Conservation (phyloP, 1,284 basidiomycete genomes). For the Waitea zeae region DNA sequence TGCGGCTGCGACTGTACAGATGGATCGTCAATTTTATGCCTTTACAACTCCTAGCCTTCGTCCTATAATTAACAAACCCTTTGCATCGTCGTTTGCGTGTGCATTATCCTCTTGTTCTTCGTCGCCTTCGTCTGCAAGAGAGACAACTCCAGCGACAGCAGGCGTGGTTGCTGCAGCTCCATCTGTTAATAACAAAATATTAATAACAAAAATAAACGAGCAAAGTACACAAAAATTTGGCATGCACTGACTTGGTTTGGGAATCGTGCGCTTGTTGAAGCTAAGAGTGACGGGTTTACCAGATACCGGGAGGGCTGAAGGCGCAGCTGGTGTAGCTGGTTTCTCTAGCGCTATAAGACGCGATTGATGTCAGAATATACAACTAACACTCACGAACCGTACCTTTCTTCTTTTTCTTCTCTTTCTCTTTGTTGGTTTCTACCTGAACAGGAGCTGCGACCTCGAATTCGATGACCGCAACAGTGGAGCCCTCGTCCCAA, state of each 20-base stretch:
- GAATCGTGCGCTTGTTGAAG: slow-evolving; percentile 34
- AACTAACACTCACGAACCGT: slow-evolving; percentile 12
- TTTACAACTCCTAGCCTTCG: slow-evolving; percentile 9
- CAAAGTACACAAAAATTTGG: no score
- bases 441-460: slow-evolving; percentile 42
- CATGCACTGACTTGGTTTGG: not conserved
- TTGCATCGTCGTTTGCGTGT: slow-evolving; percentile 24
- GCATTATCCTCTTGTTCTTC: slow-evolving; percentile 13
- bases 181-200: no score
- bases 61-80: slow-evolving; percentile 28
- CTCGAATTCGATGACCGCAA: slow-evolving; percentile 61
- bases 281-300: slow-evolving; percentile 64
- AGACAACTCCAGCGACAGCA: not conserved
- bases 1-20: slow-evolving; percentile 29
- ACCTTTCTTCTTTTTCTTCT: slow-evolving; percentile 47
- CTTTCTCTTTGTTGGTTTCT: slow-evolving; percentile 14
- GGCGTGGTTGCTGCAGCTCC: no score
- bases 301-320: slow-evolving; percentile 50
- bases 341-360: slow-evolving; percentile 6
- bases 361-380: slow-evolving; percentile 1
- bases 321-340: slow-evolving; percentile 19
- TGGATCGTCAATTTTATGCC: slow-evolving; percentile 14
- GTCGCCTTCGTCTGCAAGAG: slow-evolving; percentile 20
- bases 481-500: slow-evolving; percentile 66
- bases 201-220: no score